These are phyloP conservation scores for Kwoniella europaea DNA, from an alignment of 768 basidiomycete genomes.

Conservation along the genomic window DNA sequence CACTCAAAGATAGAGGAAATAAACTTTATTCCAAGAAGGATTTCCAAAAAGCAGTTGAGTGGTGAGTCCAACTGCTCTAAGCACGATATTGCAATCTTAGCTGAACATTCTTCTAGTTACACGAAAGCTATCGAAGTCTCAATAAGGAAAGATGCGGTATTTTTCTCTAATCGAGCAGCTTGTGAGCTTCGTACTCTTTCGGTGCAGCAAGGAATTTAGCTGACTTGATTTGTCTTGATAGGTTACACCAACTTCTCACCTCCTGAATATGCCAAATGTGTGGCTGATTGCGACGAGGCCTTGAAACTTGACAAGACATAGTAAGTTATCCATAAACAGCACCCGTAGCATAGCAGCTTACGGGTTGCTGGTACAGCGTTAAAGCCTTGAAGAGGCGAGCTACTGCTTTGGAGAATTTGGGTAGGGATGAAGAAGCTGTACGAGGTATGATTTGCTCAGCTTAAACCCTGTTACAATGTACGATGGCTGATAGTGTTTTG, in stretches of 20 bases:
- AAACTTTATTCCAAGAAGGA: constrained; percentile 60
- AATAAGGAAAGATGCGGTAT: constrained; percentile 77
- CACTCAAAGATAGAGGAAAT: constrained; percentile 61
- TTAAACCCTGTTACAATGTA: no score
- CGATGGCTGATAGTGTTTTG: background rate
- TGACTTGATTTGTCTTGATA: constrained; percentile 50
- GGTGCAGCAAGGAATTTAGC: background rate
- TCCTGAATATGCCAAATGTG: constrained; percentile 78
- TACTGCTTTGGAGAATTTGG: constrained; percentile 77
- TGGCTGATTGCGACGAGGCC: constrained; percentile 87
- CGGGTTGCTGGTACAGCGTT: constrained; percentile 59
- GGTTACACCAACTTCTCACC: constrained; percentile 91
- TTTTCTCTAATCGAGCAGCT: constrained; percentile 95
- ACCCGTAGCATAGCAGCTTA: background rate
- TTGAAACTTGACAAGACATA: constrained; percentile 81
- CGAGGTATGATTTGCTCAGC: constrained; percentile 65
- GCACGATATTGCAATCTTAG: constrained; percentile 10
- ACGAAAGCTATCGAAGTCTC: constrained; percentile 62
- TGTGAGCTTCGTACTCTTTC: constrained; percentile 63
- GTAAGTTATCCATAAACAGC: constrained; percentile 28
- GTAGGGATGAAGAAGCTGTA: constrained; percentile 74
- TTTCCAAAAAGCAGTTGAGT: constrained; percentile 59
- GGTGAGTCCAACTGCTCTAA: constrained; percentile 28
- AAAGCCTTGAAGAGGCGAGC: constrained; percentile 84
- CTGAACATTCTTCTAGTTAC: constrained; percentile 53